Percentiles rank a stretch among this genome's conserved stretches.
These are phyloP conservation scores for Mentha longifolia DNA, from an alignment of 257 asterid species.

Conservation along the genomic window DNA sequence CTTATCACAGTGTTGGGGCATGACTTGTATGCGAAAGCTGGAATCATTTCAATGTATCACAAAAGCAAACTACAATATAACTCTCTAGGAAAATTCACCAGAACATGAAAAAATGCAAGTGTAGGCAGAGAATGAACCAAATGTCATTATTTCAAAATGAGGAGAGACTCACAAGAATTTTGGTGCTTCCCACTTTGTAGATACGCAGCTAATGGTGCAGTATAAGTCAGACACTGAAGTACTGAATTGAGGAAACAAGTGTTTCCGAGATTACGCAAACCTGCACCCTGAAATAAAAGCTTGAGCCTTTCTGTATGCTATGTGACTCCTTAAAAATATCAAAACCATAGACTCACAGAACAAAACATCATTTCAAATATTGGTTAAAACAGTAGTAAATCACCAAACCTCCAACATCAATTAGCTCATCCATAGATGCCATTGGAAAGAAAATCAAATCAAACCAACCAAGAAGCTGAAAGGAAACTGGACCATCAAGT, in stretches of 20 bases:
- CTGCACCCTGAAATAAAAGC: constrained; percentile 84
- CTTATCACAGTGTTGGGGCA: background rate
- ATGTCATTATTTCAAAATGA: background rate
- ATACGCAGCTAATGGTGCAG: constrained; percentile 98
- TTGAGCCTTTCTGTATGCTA: constrained; percentile 28
- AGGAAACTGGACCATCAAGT: background rate
- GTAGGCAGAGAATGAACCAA: too few species aligned
- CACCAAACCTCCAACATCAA: background rate
- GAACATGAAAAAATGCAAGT: too few species aligned
- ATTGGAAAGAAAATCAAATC: background rate
- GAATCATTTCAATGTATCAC: background rate
- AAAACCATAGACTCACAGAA: background rate
- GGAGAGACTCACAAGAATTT: constrained; percentile 73
- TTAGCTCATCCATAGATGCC: background rate
- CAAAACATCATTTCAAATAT: background rate
- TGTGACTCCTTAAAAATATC: constrained; percentile 5
- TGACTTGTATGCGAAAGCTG: background rate
- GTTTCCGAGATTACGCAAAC: constrained; percentile 95
- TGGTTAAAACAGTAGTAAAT: background rate
- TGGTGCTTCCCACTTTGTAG: constrained; percentile 97
- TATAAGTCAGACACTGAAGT: constrained; percentile 91
- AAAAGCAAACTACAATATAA: background rate
- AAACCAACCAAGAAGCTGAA: background rate
- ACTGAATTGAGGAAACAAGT: constrained; percentile 96
- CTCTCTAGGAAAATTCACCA: too few species aligned